Base-by-base conservation (phyloP, 164 flowering plant species). In the Santalum album region DNA sequence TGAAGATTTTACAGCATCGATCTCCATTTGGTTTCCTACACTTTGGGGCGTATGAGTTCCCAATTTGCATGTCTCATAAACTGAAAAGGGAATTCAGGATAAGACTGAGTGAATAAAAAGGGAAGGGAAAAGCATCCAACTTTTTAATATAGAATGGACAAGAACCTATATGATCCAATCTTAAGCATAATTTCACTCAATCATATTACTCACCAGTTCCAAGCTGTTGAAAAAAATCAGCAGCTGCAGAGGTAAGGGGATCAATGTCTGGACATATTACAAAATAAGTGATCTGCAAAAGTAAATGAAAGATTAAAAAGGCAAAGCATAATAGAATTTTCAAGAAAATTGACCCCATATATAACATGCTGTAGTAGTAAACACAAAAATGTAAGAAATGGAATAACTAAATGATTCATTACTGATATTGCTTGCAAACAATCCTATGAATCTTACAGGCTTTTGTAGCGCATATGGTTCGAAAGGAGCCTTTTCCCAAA, bases 401-500 rank as follows among this genome's bases (percentile, higher is more conserved):
- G n/a, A n/a, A n/a, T n/a, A n/a, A n/a, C n/a, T n/a, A n/a, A n/a
- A n/a, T n/a, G n/a, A n/a, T n/a, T n/a, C n/a, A n/a, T n/a, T n/a
- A n/a, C n/a, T n/a, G n/a, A n/a, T n/a, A n/a, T n/a, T n/a, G n/a
- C n/a, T n/a, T n/a, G n/a, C n/a, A n/a, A n/a, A n/a, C n/a, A n/a
- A n/a, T n/a, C n/a, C n/a, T n/a, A n/a, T n/a, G n/a, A 63, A 54
- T 40, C 78, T 79, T 75, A 92, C 99, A 70, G 80, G 88, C 69
- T 87, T 94, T 47, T 73, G 83, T 42, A 68, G 67, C 26, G 99
- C 99, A 79, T 94, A 94, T 19, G 99, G 99, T 64, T 94, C 99
- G 58, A 87, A 68, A 66, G 97, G 99, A 73, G 95, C 99, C 72
- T 94, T 94, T 63, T 94, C 99, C 97, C 97, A 90, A 3, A 72